Base-by-base conservation (phyloP, 345 rosid genomes). In the Brassica cretica region DNA sequence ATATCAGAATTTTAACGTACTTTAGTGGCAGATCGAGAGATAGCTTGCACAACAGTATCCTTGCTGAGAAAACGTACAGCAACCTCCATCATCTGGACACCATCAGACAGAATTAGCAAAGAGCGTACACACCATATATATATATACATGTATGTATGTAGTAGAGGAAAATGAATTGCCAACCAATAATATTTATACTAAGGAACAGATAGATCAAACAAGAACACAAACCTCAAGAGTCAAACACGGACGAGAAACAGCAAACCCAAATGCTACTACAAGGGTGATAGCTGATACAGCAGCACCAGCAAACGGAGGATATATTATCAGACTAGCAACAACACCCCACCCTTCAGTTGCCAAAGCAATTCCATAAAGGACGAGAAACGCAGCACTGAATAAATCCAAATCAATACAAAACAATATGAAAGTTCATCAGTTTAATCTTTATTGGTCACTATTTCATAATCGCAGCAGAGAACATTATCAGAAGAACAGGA, bases 281-380 rank as follows among this genome's bases (percentile, higher is more conserved):
- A 96, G 97, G 69, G 97, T 90, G 76, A 93, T 83, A 56, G 99
- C 98, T 19, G 99, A 96, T 39, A 96, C 98, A 75, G 99, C 96
- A 82, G 99, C 98, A 80, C 99, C 99, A 79, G 98, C 98, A 84
- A 91, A 96, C 18, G 99, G 99, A 58, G 99, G 99, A 85, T 91
- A 90, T 73, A 96, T 91, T 74, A 80, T 89, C 86, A 96, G 89
- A 86, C 99, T 96, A 71, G 99, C 99, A 78, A 96, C 96, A 59
- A 96, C 99, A 71, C 99, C 99, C 99, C 99, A 96, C 73, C 97
- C 99, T 81, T 96, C 99, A 70, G 88, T 93, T 79, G 99, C 98
- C 85, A 96, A 85, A 30, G 99, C 99, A 82, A 96, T 85, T 81
- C 98, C 99, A 83, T 93, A 96, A 66, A 96, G 91, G 85, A 96